phyloP scores from a whole-genome alignment of 2,329 filamentous ascomycete species.

The Sporothrix pseudoabietina region DNA sequence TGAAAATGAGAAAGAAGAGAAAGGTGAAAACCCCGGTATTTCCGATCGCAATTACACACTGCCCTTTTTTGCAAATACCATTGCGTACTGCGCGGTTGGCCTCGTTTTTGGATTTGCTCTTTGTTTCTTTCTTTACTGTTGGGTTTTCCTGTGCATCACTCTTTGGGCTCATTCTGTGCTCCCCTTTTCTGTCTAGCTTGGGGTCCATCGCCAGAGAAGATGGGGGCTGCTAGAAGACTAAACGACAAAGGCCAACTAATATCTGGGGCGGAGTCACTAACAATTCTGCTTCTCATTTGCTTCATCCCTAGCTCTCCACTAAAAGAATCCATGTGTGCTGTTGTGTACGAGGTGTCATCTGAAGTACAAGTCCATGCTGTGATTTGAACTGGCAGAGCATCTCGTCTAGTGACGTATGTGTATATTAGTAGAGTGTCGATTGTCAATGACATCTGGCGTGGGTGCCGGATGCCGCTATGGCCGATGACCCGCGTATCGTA shows the following conservation, averaged over 20 bases:
- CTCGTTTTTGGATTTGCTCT: neutral
- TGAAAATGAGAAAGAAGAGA: neutral
- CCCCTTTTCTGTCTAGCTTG: neutral
- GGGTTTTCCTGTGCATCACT: neutral
- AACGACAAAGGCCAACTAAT: neutral
- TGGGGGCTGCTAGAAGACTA: neutral
- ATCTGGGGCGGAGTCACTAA: conserved; percentile 10
- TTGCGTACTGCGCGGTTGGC: neutral
- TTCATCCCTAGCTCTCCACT: neutral
- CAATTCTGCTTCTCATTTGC: neutral
- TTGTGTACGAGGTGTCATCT: neutral
- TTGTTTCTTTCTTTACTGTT: neutral
- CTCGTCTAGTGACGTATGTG: neutral
- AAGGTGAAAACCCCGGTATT: neutral
- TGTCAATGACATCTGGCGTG: neutral
- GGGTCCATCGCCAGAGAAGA: neutral
- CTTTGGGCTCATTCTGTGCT: neutral
- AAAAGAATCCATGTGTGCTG: neutral
- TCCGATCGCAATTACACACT: conserved; percentile 5
- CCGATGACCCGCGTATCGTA: neutral
- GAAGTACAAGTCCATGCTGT: neutral
- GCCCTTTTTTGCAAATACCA: neutral
- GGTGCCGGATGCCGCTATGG: neutral
- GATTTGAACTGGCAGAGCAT: neutral
- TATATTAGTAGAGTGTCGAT: neutral